Evolutionary conservation across 2,329 filamentous ascomycete genomes (phyloP).

Genomic region (Fusarium napiforme): DNA sequence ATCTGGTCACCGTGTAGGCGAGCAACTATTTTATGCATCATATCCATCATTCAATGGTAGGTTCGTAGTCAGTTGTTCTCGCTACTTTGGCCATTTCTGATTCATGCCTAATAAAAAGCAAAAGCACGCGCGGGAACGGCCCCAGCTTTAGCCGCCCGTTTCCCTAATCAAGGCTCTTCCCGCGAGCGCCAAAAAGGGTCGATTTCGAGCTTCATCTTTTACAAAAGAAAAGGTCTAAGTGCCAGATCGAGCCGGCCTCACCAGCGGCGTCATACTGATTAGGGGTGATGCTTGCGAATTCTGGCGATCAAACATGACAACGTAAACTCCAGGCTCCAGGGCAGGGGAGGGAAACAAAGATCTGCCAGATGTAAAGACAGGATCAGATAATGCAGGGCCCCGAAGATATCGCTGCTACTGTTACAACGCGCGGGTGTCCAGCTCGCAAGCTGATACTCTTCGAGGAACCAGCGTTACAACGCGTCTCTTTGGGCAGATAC

Average conservation of each 20-base stretch:
- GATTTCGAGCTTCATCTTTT: not conserved
- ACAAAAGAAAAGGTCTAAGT: not conserved
- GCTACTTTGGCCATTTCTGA: not conserved
- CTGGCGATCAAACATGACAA: slow-evolving; percentile 24
- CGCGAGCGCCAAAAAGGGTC: slow-evolving; percentile 6
- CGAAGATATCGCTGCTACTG: slow-evolving; percentile 6
- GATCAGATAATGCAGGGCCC: slow-evolving; percentile 10
- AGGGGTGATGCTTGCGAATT: slow-evolving; percentile 13
- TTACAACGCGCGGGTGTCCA: slow-evolving; percentile 7
- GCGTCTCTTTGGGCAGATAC: slow-evolving; percentile 5
- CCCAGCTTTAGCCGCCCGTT: slow-evolving; percentile 38
- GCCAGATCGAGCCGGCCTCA: not conserved
- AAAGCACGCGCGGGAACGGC: slow-evolving; percentile 29
- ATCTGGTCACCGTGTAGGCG: not conserved
- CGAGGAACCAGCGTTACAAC: slow-evolving; percentile 19
- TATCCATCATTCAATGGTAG: not conserved
- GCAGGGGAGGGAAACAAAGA: slow-evolving; percentile 4
- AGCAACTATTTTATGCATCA: not conserved
- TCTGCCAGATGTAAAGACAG: slow-evolving; percentile 14
- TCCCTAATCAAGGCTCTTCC: slow-evolving; percentile 13
- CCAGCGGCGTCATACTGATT: slow-evolving; percentile 7
- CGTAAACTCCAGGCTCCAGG: not conserved
- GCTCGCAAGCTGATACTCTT: slow-evolving; percentile 28
- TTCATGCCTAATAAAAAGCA: slow-evolving; percentile 23
- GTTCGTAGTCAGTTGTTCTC: slow-evolving; percentile 1